Conservation (phyloP, 2,329 filamentous ascomycete species). For the Sarocladium strictum region DNA sequence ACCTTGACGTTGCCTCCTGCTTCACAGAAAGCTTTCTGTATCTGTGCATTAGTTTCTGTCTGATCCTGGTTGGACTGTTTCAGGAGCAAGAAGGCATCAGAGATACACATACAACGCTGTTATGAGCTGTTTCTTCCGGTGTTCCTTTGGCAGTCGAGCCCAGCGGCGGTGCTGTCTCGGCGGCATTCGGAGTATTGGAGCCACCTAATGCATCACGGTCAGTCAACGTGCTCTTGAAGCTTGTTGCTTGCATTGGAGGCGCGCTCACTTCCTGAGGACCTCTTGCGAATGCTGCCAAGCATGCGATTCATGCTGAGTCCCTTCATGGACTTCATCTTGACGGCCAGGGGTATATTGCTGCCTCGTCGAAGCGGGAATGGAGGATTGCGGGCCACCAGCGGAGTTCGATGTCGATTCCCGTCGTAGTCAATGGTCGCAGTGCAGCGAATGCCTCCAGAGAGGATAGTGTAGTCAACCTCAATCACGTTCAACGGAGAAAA, state of each 20-base stretch:
- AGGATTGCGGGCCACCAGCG: slow-evolving; percentile 5
- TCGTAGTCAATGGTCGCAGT: neutral
- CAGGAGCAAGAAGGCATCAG: neutral
- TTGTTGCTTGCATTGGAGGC: neutral
- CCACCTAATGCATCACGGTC: neutral
- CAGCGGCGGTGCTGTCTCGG: slow-evolving; percentile 16
- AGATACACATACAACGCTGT: slow-evolving; percentile 54
- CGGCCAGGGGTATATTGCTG: slow-evolving; percentile 3
- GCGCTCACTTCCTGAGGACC: slow-evolving; percentile 21
- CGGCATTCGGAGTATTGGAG: slow-evolving; percentile 16
- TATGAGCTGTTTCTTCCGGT: slow-evolving; percentile 60
- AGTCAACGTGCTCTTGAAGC: neutral
- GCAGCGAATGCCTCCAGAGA: slow-evolving; percentile 4
- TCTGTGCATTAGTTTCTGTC: slow-evolving; percentile 18
- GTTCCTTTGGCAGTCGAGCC: slow-evolving; percentile 38
- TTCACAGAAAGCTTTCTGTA: slow-evolving; percentile 75
- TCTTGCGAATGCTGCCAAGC: slow-evolving; percentile 49
- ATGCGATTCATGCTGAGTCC: slow-evolving; percentile 50
- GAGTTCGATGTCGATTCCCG: slow-evolving; percentile 13
- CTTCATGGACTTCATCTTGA: slow-evolving; percentile 41
- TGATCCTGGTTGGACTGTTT: neutral
- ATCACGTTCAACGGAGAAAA: neutral
- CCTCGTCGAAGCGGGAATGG: slow-evolving; percentile 19
- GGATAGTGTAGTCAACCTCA: neutral
- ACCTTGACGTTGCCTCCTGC: slow-evolving; percentile 56